phyloP scores from a whole-genome alignment of 176 grass and related monocot species.

The Bothriochloa decipiens region DNA sequence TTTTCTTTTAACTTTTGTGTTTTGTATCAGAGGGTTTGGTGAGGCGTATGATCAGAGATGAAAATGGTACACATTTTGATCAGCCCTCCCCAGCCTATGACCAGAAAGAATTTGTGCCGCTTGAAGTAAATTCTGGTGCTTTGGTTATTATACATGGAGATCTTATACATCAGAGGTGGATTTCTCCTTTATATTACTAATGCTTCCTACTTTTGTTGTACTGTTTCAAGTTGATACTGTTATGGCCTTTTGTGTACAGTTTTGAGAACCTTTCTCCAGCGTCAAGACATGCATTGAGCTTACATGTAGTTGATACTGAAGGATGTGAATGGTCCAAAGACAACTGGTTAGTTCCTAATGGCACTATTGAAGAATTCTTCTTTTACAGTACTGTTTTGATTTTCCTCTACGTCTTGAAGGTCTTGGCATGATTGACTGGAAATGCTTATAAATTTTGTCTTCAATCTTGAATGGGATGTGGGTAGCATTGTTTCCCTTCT shows the following conservation, averaged over 20 bases:
- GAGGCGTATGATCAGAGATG: conserved; percentile 84
- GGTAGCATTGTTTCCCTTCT: not conserved
- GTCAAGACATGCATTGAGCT: conserved; percentile 89
- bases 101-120: conserved; percentile 75
- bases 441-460: not conserved
- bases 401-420: not conserved
- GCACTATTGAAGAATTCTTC: conserved; percentile 5
- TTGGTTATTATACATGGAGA: conserved; percentile 91
- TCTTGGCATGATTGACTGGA: conserved; percentile 15
- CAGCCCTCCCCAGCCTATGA: conserved; percentile 58
- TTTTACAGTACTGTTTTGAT: conserved; percentile 2
- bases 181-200: not conserved
- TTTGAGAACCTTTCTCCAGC: conserved; percentile 76
- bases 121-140: conserved; percentile 90
- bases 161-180: conserved; percentile 93
- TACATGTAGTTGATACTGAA: conserved; percentile 88
- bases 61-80: conserved; percentile 88
- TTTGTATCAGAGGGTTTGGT: conserved; percentile 63
- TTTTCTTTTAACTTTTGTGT: not conserved
- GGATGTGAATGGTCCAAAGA: conserved; percentile 84
- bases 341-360: conserved; percentile 74
- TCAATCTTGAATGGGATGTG: conserved; percentile 1
- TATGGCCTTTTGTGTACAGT: conserved; percentile 53
- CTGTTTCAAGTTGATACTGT: conserved; percentile 20
- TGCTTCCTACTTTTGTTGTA: not conserved